Conservation (phyloP, 176 grass and related monocot species). For the Bromus sterilis region DNA sequence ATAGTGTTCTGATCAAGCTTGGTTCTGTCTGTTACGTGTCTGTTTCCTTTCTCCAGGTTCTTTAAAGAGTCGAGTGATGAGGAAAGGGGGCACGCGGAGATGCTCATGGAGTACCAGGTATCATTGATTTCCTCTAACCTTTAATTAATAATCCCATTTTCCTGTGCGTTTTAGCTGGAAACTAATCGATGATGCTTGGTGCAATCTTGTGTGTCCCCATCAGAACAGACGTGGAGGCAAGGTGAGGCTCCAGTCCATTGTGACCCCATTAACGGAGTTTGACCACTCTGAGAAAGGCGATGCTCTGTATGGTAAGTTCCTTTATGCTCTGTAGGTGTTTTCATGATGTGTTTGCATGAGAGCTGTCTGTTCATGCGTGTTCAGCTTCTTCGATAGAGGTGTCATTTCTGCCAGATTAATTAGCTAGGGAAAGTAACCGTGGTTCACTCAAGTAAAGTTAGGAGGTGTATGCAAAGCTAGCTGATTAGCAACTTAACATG, state of each 20-base stretch:
- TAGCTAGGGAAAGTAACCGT: neutral
- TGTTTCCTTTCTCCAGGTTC: conserved; percentile 36
- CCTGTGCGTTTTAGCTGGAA: neutral
- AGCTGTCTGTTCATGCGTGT: neutral
- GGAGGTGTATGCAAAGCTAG: neutral
- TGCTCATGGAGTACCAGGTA: conserved; percentile 89
- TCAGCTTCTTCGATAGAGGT: neutral
- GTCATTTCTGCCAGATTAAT: neutral
- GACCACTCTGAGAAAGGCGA: conserved; percentile 96
- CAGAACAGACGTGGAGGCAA: conserved; percentile 65
- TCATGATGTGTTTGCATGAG: neutral
- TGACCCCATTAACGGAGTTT: conserved; percentile 57
- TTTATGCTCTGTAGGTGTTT: neutral
- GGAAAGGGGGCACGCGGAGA: conserved; percentile 71
- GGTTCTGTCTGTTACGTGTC: neutral
- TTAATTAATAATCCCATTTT: neutral
- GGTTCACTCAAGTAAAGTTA: neutral
- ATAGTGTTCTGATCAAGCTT: neutral
- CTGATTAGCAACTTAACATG: neutral
- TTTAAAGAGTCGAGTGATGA: conserved; percentile 85
- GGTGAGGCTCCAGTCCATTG: conserved; percentile 17
- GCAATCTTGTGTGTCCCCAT: neutral
- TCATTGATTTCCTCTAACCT: neutral
- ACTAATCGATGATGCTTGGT: neutral
- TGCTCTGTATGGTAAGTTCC: conserved; percentile 63